Percentiles rank a stretch among this genome's conserved stretches.
Evolutionary conservation across 1,284 basidiomycete species (phyloP).

Genomic region (Moesziomyces parantarcticus): DNA sequence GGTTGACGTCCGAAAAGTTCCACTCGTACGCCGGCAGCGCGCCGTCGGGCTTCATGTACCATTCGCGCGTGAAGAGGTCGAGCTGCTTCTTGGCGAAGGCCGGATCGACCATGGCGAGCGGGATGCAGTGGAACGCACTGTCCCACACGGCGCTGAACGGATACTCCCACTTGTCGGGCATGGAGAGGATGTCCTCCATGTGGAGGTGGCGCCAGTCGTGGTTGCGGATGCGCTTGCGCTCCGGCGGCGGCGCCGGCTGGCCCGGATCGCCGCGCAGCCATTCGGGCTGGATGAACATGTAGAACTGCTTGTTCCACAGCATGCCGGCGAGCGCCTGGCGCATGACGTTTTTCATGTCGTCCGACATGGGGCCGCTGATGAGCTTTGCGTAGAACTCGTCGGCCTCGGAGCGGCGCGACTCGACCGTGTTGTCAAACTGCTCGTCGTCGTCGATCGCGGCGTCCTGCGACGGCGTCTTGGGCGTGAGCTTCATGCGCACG

Average conservation of each 20-base stretch:
- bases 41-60: slow-evolving; percentile 98
- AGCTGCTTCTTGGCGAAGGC: slow-evolving; percentile 97
- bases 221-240: slow-evolving; percentile 87
- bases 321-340: slow-evolving; percentile 97
- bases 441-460: slow-evolving; percentile 86
- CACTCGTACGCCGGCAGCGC: slow-evolving; percentile 98
- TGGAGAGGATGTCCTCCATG: slow-evolving; percentile 93
- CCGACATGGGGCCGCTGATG: slow-evolving; percentile 77
- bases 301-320: slow-evolving; percentile 97
- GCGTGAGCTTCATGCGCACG: slow-evolving; percentile 91
- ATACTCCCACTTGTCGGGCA: slow-evolving; percentile 99
- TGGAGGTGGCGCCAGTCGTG: slow-evolving; percentile 83
- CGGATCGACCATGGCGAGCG: slow-evolving; percentile 93
- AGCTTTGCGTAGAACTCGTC: slow-evolving; percentile 93
- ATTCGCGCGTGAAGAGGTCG: slow-evolving; percentile 93
- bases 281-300: slow-evolving; percentile 93
- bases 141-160: slow-evolving; percentile 75
- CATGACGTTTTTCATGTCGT: slow-evolving; percentile 95
- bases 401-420: slow-evolving; percentile 82
- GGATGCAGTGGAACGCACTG: slow-evolving; percentile 97
- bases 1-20: slow-evolving; percentile 97
- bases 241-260: slow-evolving; percentile 91
- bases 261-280: slow-evolving; percentile 95
- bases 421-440: slow-evolving; percentile 86
- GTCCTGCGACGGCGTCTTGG: slow-evolving; percentile 79